phyloP scores from a whole-genome alignment of 495 filamentous ascomycete genomes.

The Hypoxylon crocopeplum region DNA sequence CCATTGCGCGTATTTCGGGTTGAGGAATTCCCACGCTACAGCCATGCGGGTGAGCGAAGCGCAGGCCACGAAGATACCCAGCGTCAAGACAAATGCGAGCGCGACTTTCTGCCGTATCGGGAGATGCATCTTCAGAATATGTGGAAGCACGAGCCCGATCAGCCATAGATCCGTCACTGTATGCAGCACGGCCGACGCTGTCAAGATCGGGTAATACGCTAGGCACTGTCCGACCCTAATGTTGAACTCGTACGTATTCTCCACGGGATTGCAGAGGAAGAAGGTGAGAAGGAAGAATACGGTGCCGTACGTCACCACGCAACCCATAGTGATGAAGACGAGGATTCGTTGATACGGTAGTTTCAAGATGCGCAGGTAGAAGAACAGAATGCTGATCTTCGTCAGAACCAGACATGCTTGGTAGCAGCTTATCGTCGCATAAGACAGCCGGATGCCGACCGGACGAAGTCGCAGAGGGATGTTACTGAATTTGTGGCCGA shows the following conservation, averaged over 20 bases:
- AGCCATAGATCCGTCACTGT: conserved; percentile 46
- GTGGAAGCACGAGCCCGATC: conserved; percentile 44
- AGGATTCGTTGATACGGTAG: conserved; percentile 39
- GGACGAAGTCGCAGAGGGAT: conserved; percentile 31
- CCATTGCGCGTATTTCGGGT: conserved; percentile 37
- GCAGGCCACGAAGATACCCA: conserved; percentile 47
- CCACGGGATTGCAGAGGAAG: conserved; percentile 48
- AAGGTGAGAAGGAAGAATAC: conserved; percentile 47
- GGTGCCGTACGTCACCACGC: conserved; percentile 40
- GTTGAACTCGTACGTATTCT: conserved; percentile 37
- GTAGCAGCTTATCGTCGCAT: conserved; percentile 37
- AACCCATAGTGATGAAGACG: conserved; percentile 41
- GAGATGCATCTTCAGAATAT: conserved; percentile 44
- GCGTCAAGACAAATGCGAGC: conserved; percentile 43
- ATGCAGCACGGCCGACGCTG: conserved; percentile 43
- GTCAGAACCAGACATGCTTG: conserved; percentile 47
- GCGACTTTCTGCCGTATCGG: conserved; percentile 42
- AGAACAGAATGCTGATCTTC: conserved; percentile 49
- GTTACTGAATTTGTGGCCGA: conserved; percentile 31
- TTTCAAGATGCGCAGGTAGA: conserved; percentile 51
- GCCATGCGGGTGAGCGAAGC: conserved; percentile 44
- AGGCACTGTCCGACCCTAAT: conserved; percentile 40
- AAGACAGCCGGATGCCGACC: conserved; percentile 31
- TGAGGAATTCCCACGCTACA: conserved; percentile 34
- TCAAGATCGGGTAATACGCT: conserved; percentile 43